Evolutionary conservation across 139 green algal species (phyloP), one percentile per base, ranked within the genome.

Genomic region (Coelastrella sp.): DNA sequence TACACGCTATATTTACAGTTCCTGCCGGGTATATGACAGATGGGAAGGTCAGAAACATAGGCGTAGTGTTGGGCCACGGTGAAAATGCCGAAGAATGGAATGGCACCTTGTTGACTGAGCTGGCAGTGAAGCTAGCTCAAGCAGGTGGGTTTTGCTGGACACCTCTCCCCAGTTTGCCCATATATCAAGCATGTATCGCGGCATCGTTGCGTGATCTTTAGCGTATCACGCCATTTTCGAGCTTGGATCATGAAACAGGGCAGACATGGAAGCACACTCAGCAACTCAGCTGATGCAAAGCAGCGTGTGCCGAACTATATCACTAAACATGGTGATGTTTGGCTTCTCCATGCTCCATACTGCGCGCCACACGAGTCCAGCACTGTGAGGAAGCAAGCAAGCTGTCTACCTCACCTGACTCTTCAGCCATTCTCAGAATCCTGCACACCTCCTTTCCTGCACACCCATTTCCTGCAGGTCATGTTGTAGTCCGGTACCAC

Each of bases 31-130:
- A 93, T 68, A 71, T 90, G 69, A 74, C 86, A 32, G 74, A 68
- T n/a, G 53, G 38, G 0, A 78, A 90, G 76, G 68, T 89, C 1
- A 86, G 87, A 73, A 85, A 91, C 32, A 60, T 95, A 13, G 94
- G 94, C 2, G 78, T 96, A 9, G 51, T 95, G 30, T 63, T 96
- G 38, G 93, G 74, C 6, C 93, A 96, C 79, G 93, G 93, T 23
- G 51, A 50, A 6, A 88, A 94, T 8, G 91, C 91, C 1, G 89
- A 85, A 27, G 89, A 92, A 0, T 94, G 91, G 91, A 86, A 85
- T 7, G 89, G 91, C 7, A 59, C 81, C 25, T 83, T 94, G 38
- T 43, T 94, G 32, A 89, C 85, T 13, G 88, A 91, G 50, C 8
- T 95, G 9, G 89, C 92, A 53, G 53, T 85, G 0, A 37, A 57